These are phyloP conservation scores for Tetrapisispora pingtungensis DNA, from an alignment of 805 yeast species.

Conservation along the genomic window DNA sequence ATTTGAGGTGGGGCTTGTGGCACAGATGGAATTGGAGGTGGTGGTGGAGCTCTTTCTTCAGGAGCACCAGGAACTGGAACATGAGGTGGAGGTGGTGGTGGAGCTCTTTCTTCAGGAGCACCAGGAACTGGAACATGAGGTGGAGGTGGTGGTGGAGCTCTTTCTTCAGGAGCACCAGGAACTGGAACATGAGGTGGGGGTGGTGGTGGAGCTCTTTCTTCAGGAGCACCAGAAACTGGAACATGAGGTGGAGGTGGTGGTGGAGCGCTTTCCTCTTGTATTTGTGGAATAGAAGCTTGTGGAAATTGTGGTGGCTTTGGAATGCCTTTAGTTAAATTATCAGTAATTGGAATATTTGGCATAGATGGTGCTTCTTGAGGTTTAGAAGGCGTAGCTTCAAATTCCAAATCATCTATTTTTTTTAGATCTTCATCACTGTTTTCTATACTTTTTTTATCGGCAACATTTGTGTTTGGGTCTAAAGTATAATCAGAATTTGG, in stretches of 20 bases:
- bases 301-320: neutral
- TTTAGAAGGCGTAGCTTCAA: neutral
- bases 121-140: slow-evolving; percentile 2
- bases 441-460: neutral
- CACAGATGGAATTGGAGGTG: neutral
- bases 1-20: neutral
- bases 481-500: neutral
- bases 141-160: slow-evolving; percentile 3
- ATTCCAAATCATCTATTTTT: neutral
- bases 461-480: neutral
- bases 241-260: slow-evolving; percentile 6
- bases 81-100: slow-evolving; percentile 2
- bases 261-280: neutral
- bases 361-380: neutral
- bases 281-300: neutral
- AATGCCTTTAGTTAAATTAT: neutral
- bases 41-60: slow-evolving; percentile 1
- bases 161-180: neutral
- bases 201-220: slow-evolving; percentile 1
- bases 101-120: neutral
- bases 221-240: neutral
- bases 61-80: neutral
- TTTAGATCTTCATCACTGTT: neutral
- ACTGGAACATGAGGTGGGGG: slow-evolving; percentile 4
- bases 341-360: neutral